Conservation (phyloP, 2,329 filamentous ascomycete species). For the Biscogniauxia sp. region DNA sequence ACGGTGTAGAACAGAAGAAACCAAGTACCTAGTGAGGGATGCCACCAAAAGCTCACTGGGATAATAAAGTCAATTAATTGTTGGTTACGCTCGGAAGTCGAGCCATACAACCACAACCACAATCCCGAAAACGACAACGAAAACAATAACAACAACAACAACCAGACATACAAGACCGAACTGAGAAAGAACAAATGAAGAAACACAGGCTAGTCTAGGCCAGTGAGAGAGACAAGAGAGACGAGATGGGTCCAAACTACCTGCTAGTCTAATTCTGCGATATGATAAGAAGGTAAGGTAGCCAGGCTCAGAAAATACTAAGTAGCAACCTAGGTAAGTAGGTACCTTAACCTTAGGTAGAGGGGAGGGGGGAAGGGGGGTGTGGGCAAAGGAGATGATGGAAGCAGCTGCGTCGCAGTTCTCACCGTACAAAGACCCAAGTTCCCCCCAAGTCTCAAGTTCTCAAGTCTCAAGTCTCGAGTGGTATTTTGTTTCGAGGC, state of each 20-base stretch:
- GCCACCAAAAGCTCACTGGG: constrained; percentile 11
- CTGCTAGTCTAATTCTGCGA: background rate
- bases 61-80: constrained; percentile 17
- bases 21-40: constrained; percentile 5
- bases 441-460: too few species aligned
- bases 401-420: background rate
- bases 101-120: constrained; percentile 14
- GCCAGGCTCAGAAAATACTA: too few species aligned
- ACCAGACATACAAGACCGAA: constrained; percentile 4
- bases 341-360: too few species aligned
- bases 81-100: constrained; percentile 19
- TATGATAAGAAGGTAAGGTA: background rate
- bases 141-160: constrained; percentile 3
- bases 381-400: background rate
- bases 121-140: too few species aligned
- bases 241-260: constrained; percentile 1
- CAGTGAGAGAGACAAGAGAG: constrained; percentile 3
- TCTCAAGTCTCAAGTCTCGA: too few species aligned
- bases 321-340: background rate
- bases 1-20: constrained; percentile 1
- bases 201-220: background rate
- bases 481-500: constrained; percentile 3
- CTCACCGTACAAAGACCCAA: background rate
- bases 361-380: too few species aligned
- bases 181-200: constrained; percentile 9